Evolutionary conservation across 331 rosid genomes (phyloP).

Genomic region (Rosa hybrid): DNA sequence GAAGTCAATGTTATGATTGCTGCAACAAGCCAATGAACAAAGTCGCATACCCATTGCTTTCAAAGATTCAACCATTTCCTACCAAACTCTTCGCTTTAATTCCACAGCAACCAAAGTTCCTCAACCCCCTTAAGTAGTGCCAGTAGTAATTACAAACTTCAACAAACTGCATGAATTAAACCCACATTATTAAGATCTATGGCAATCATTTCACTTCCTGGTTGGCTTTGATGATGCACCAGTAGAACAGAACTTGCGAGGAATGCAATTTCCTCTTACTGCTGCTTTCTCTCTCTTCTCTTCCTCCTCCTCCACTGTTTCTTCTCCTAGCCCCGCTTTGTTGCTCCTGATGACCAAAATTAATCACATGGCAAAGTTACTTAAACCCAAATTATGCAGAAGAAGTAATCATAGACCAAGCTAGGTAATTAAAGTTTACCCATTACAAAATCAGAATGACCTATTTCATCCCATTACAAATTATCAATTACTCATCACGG

Average conservation of each 20-base stretch:
- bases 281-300: slow-evolving; percentile 33
- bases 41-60: background rate
- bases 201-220: slow-evolving; percentile 34
- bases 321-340: slow-evolving; percentile 35
- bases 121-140: background rate
- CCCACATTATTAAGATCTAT: background rate
- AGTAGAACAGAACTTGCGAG: slow-evolving; percentile 41
- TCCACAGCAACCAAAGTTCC: background rate
- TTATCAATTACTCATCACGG: background rate
- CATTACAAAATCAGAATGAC: background rate
- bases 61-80: background rate
- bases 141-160: slow-evolving; percentile 15
- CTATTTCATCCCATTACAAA: background rate
- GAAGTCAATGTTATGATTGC: background rate
- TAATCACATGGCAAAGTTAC: background rate
- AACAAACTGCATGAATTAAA: background rate
- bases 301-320: slow-evolving; percentile 21
- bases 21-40: background rate
- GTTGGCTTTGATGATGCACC: slow-evolving; percentile 30
- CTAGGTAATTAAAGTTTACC: background rate
- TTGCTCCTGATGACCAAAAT: slow-evolving; percentile 31
- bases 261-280: slow-evolving; percentile 52
- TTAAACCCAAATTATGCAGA: background rate
- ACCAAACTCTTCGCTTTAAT: background rate
- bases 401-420: background rate